Evolutionary conservation across 2,329 filamentous ascomycete genomes (phyloP).

Genomic region (Aspergillus clavatus): DNA sequence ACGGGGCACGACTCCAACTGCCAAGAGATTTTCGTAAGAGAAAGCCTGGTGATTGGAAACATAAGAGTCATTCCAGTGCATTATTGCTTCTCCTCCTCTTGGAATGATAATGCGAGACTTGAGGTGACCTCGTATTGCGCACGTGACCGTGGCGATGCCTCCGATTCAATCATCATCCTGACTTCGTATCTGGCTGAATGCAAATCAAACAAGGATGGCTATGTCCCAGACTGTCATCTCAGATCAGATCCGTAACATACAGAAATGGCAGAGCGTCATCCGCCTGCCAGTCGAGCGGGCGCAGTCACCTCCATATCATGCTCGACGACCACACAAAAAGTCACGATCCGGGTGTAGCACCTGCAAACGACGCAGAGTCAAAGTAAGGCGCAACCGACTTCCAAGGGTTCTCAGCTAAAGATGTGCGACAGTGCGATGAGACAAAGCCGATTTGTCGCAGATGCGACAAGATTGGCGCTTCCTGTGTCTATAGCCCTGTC

Average conservation of each 20-base stretch:
- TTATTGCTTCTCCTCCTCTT: no score
- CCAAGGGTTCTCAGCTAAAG: neutral
- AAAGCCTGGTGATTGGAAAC: no score
- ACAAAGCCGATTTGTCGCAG: conserved; percentile 21
- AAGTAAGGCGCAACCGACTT: conserved; percentile 16
- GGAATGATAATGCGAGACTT: no score
- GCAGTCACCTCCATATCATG: conserved; percentile 6
- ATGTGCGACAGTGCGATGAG: conserved; percentile 31
- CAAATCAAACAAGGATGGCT: no score
- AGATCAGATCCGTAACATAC: neutral
- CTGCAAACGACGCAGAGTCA: conserved; percentile 28
- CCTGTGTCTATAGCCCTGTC: conserved; percentile 20
- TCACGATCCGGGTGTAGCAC: conserved; percentile 24
- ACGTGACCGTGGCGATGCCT: no score
- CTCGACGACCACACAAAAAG: conserved; percentile 22
- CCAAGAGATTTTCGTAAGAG: no score
- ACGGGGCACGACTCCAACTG: no score
- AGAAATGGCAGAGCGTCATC: conserved; percentile 11
- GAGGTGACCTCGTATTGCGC: no score
- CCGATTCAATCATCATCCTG: no score
- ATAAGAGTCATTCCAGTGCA: no score
- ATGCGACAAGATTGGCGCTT: conserved; percentile 20
- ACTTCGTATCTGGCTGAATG: no score
- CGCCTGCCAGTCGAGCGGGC: neutral
- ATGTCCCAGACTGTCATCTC: neutral